Conservation (phyloP, 2,329 filamentous ascomycete genomes). For the Diplodia intermedia region DNA sequence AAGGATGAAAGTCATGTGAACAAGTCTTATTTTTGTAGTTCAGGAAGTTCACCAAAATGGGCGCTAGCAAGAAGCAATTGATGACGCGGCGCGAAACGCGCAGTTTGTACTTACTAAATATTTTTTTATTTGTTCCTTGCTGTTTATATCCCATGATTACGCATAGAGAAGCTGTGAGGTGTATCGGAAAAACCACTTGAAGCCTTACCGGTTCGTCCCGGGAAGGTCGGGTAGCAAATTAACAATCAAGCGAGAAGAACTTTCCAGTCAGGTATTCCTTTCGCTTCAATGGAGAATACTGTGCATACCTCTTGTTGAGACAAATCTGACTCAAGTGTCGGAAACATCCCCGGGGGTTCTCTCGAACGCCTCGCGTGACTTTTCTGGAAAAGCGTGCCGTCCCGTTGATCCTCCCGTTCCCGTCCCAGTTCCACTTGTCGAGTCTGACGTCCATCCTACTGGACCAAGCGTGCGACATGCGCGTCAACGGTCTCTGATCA, state of each 20-base stretch:
- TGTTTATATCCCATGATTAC: neutral
- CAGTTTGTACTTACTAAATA: neutral
- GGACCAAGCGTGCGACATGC: conserved; percentile 1
- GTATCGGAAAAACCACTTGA: neutral
- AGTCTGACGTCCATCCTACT: neutral
- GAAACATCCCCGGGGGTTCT: neutral
- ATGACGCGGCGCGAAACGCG: neutral
- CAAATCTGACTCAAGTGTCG: neutral
- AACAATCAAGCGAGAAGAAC: neutral
- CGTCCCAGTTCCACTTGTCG: neutral
- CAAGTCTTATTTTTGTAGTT: neutral
- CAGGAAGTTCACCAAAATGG: neutral
- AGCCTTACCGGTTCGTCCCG: too few species aligned
- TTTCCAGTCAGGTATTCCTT: neutral
- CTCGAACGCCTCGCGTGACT: neutral
- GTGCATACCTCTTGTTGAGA: neutral
- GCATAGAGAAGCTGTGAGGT: neutral
- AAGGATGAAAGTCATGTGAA: neutral
- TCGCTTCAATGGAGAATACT: neutral
- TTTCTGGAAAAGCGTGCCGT: conserved; percentile 10
- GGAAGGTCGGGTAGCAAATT: too few species aligned
- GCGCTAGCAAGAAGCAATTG: neutral
- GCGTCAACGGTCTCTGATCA: conserved; percentile 1
- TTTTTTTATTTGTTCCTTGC: neutral
- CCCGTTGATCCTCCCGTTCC: conserved; percentile 10